A percentile compares a stretch with the other conserved stretches of the same genome.
phyloP scores from a whole-genome alignment of 768 basidiomycete species.

The Boletus sp. region DNA sequence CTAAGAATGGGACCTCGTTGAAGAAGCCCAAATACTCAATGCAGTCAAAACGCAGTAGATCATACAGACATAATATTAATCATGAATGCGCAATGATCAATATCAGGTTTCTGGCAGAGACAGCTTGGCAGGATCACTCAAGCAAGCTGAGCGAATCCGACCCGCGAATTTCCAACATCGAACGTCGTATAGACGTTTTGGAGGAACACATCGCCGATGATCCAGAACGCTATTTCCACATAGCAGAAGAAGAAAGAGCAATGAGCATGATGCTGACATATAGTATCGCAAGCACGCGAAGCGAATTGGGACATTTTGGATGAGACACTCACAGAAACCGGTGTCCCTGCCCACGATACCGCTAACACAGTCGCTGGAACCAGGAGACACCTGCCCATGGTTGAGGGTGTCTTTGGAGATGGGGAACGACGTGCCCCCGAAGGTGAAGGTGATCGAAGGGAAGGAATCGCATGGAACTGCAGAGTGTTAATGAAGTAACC shows the following conservation, averaged over 20 bases:
- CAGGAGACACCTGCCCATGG: not conserved
- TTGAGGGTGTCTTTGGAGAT: not conserved
- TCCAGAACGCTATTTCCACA: not conserved
- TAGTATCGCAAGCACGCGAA: not conserved
- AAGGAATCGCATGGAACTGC: not conserved
- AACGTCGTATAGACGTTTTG: not conserved
- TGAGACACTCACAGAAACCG: not conserved
- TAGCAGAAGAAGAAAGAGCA: not conserved
- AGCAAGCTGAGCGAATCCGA: not conserved
- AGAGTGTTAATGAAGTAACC: not conserved
- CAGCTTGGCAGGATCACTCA: not conserved
- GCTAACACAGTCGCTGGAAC: not conserved
- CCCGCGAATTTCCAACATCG: not conserved
- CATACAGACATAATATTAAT: not conserved
- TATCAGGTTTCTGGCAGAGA: not conserved
- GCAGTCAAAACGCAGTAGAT: not conserved
- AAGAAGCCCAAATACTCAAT: not conserved
- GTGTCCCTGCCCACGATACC: not conserved
- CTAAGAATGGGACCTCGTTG: not conserved
- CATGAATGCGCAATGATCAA: not conserved
- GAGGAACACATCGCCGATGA: not conserved
- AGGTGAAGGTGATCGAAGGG: not conserved
- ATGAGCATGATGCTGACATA: constrained; percentile 2
- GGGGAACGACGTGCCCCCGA: not conserved
- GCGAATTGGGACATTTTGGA: not conserved